These are phyloP conservation scores for Daedalea quercina DNA, from an alignment of 768 basidiomycete genomes.

Conservation along the genomic window DNA sequence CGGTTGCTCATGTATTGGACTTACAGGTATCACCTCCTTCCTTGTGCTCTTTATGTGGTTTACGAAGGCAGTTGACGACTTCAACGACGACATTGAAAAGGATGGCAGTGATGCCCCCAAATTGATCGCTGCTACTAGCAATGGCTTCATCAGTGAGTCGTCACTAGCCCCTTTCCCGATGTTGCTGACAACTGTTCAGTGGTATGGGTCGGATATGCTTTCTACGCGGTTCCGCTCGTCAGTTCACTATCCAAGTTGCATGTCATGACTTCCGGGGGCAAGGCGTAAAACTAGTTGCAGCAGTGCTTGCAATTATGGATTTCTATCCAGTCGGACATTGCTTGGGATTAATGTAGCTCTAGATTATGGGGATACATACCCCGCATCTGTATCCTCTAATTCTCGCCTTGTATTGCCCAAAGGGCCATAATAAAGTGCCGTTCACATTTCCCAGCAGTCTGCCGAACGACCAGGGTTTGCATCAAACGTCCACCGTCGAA, in stretches of 20 bases:
- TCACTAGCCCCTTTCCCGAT: neutral
- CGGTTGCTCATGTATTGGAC: neutral
- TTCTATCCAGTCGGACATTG: neutral
- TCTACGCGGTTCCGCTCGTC: conserved; percentile 64
- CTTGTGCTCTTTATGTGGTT: conserved; percentile 76
- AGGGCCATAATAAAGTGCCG: neutral
- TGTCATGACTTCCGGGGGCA: conserved; percentile 38
- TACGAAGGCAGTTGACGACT: conserved; percentile 71
- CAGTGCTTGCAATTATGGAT: neutral
- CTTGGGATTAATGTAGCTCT: neutral
- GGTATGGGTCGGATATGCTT: conserved; percentile 75
- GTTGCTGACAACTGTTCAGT: conserved; percentile 33
- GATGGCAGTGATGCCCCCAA: conserved; percentile 49
- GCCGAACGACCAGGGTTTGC: no score
- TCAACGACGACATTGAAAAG: conserved; percentile 54
- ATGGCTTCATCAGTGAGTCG: conserved; percentile 68
- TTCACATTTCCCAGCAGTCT: no score
- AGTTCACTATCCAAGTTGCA: conserved; percentile 65
- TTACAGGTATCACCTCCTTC: conserved; percentile 58
- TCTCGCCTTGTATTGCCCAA: neutral
- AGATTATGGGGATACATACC: neutral
- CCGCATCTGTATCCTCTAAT: neutral
- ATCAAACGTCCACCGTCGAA: no score
- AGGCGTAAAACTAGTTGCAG: conserved; percentile 17
- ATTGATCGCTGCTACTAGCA: conserved; percentile 56